Percentiles rank a stretch among this genome's conserved stretches.
phyloP scores from a whole-genome alignment of 306 rosid genomes.

The Cucurbita maxima region DNA sequence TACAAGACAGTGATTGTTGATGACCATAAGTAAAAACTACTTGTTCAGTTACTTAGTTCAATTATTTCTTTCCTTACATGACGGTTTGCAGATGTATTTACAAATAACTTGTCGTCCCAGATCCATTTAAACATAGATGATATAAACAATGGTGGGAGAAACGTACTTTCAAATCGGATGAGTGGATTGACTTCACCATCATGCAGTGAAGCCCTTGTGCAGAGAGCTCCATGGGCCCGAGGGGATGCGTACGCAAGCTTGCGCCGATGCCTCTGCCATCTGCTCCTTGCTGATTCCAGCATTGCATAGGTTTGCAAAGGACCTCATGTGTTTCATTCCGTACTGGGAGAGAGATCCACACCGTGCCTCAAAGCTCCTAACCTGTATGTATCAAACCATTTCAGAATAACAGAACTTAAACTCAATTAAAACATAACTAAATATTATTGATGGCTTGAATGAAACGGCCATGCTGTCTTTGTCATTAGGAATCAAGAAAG shows the following conservation, averaged over 20 bases:
- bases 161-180: neutral
- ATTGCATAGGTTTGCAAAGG: constrained; percentile 86
- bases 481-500: neutral
- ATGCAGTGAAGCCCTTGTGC: constrained; percentile 60
- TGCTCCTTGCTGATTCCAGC: constrained; percentile 45
- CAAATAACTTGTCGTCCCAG: neutral
- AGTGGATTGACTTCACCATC: neutral
- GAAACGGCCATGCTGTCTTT: neutral
- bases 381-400: constrained; percentile 27
- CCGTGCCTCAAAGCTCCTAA: constrained; percentile 69
- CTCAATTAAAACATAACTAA: neutral
- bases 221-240: constrained; percentile 64
- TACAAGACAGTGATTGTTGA: neutral
- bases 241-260: constrained; percentile 60
- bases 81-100: neutral
- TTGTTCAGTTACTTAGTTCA: neutral
- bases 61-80: neutral
- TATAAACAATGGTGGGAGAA: neutral
- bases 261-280: constrained; percentile 68
- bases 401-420: neutral
- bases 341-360: constrained; percentile 91
- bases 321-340: constrained; percentile 93
- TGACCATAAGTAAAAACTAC: neutral
- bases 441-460: neutral
- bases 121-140: neutral